A percentile compares a stretch with the other conserved stretches of the same genome.
Evolutionary conservation across 495 filamentous ascomycete genomes (phyloP).

Genomic region (Penicillium diatomitis): DNA sequence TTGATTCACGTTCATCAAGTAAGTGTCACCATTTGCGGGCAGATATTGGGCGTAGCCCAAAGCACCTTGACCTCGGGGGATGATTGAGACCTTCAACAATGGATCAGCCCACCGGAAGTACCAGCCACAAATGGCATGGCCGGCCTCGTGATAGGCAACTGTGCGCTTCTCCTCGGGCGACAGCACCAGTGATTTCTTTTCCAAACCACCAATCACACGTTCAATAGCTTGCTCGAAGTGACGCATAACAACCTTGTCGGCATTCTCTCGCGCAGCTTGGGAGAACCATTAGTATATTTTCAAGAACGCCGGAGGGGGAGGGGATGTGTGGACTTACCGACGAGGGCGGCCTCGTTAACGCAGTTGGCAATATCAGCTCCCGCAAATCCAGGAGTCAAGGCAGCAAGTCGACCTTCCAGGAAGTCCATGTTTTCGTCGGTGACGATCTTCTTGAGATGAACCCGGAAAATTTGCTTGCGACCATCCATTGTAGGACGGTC

Average conservation of each 20-base stretch:
- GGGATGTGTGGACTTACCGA: conserved; percentile 55
- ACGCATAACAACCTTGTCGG: conserved; percentile 65
- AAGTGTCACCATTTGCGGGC: conserved; percentile 72
- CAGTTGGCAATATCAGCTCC: conserved; percentile 98
- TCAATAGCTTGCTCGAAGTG: conserved; percentile 98
- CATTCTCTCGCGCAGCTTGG: conserved; percentile 72
- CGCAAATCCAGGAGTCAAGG: conserved; percentile 90
- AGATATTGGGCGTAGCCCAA: conserved; percentile 96
- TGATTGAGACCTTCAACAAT: conserved; percentile 96
- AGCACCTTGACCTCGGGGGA: conserved; percentile 87
- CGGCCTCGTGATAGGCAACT: conserved; percentile 96
- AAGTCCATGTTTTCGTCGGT: conserved; percentile 83
- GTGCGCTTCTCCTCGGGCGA: conserved; percentile 87
- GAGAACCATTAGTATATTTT: conserved; percentile 24
- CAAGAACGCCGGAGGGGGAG: background rate
- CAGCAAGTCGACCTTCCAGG: conserved; percentile 75
- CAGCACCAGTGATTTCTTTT: conserved; percentile 92
- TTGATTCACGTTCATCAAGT: conserved; percentile 90
- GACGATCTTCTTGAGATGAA: conserved; percentile 86
- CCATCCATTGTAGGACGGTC: conserved; percentile 95
- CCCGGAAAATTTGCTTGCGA: conserved; percentile 88
- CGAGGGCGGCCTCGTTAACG: conserved; percentile 92
- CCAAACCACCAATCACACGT: conserved; percentile 88
- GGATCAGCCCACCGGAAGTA: conserved; percentile 94
- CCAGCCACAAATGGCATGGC: conserved; percentile 98